Base-by-base conservation (phyloP, 208 protist genomes). In the Phytomonas sp. region DNA sequence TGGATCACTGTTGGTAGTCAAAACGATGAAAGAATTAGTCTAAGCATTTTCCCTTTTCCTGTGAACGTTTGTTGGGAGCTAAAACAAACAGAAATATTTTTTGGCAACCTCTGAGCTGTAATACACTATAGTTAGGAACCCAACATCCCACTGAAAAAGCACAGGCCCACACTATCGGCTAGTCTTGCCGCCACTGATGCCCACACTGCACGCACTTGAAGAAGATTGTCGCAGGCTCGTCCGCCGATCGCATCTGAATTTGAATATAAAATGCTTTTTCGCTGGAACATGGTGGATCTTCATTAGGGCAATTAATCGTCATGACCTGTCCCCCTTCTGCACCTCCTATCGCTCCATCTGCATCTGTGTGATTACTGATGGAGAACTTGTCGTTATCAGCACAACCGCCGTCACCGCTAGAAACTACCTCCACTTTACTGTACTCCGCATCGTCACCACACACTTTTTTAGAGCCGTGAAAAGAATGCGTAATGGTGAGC, bases 191-290 rank as follows among this genome's bases (percentile, higher is more conserved):
- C 97, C 97, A 99, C 73, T 96, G 82, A 73, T 91, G 83, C 46
- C 87, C 87, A 72, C 97, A 99, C 69, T 96, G 87, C n/a, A 89
- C 77, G 76, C 98, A 99, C 71, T 88, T 94, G 73, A 97, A 98
- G 78, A 99, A 99, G 4, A 91, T 97, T 26, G 97, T 98, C 61
- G 96, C 93, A 28, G 98, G 98, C 83, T 99, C 98, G 88, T 99
- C 98, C 8, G 97, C 97, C 17, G 92, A 98, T 33, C 98, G 89
- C 73, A 97, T 99, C 80, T 99, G 98, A 66, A 98, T 83, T 70
- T 99, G 96, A 60, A 97, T 87, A 75, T 94, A 99, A 71, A 89
- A 97, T 9, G 97, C 97, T 66, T 86, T 78, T 17, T 76, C 68
- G 61, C 96, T 77, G 26, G 79, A 79, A 73, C 98, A 99, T 59